Conservation (phyloP, 1,284 basidiomycete genomes). For the Meripilus lineatus region DNA sequence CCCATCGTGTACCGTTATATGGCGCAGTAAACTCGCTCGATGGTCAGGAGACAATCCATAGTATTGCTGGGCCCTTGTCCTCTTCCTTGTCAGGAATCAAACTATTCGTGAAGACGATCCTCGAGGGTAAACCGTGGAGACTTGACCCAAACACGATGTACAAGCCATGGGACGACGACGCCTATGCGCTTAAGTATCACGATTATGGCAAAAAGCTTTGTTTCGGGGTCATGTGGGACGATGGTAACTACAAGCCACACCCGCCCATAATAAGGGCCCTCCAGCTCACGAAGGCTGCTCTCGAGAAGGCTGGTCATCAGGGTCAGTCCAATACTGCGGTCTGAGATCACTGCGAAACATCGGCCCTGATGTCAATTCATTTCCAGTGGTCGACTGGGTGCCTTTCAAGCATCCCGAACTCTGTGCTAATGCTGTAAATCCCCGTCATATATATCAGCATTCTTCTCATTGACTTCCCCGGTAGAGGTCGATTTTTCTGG, state of each 20-base stretch:
- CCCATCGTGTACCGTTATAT: constrained; percentile 17
- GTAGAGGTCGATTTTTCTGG: constrained; percentile 2
- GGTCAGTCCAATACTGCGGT: constrained; percentile 17
- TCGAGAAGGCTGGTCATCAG: constrained; percentile 44
- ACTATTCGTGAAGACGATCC: constrained; percentile 13
- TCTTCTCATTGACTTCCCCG: background rate
- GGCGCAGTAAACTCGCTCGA: constrained; percentile 19
- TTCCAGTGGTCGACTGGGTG: constrained; percentile 15
- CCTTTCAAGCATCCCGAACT: constrained; percentile 12
- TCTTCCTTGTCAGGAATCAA: constrained; percentile 17
- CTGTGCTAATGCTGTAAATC: constrained; percentile 9
- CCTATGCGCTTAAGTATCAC: constrained; percentile 27
- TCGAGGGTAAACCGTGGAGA: constrained; percentile 17
- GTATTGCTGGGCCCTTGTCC: constrained; percentile 17
- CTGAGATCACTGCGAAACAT: background rate
- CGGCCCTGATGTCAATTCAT: constrained; percentile 6
- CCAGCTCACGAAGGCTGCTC: constrained; percentile 36
- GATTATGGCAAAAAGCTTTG: constrained; percentile 36
- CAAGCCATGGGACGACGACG: constrained; percentile 20
- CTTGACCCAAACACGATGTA: constrained; percentile 17
- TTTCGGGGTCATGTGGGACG: constrained; percentile 39
- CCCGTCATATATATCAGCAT: background rate
- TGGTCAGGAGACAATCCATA: constrained; percentile 18
- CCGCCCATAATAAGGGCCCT: constrained; percentile 48
- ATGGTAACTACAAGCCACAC: constrained; percentile 43